Conservation (phyloP, 179 eudicot species). For the Silene noctiflora region DNA sequence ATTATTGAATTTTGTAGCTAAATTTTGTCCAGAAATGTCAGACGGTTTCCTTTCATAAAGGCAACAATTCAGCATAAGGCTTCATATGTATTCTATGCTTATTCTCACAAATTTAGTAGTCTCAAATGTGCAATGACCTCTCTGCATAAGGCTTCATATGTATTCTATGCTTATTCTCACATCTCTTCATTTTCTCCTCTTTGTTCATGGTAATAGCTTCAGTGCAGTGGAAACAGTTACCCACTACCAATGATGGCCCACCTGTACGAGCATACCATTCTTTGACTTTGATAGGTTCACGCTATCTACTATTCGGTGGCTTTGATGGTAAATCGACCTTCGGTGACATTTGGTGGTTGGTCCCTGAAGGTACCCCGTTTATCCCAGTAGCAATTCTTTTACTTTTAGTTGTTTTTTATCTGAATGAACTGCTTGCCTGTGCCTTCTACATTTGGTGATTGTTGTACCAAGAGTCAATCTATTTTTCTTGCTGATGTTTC, state of each 20-base stretch:
- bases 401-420: too few relatives aligned
- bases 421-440: too few relatives aligned
- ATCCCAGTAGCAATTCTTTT: background rate
- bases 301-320: constrained; percentile 84
- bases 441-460: too few relatives aligned
- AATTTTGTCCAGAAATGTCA: background rate
- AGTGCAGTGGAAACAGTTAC: constrained; percentile 86
- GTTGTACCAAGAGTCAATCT: background rate
- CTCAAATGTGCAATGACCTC: background rate
- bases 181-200: background rate
- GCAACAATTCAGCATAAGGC: background rate
- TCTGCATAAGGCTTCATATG: background rate
- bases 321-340: constrained; percentile 95
- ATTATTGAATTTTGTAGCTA: background rate
- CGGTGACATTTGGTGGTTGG: constrained; percentile 98
- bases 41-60: background rate
- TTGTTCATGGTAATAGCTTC: constrained; percentile 42
- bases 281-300: constrained; percentile 67
- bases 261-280: constrained; percentile 91
- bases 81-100: too few relatives aligned
- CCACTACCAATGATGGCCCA: constrained; percentile 76
- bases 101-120: background rate
- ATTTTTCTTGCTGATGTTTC: background rate
- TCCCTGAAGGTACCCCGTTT: constrained; percentile 77
- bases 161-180: background rate